These are phyloP conservation scores for Ochetophila trinervis DNA, from an alignment of 306 rosid genomes.

Conservation along the genomic window DNA sequence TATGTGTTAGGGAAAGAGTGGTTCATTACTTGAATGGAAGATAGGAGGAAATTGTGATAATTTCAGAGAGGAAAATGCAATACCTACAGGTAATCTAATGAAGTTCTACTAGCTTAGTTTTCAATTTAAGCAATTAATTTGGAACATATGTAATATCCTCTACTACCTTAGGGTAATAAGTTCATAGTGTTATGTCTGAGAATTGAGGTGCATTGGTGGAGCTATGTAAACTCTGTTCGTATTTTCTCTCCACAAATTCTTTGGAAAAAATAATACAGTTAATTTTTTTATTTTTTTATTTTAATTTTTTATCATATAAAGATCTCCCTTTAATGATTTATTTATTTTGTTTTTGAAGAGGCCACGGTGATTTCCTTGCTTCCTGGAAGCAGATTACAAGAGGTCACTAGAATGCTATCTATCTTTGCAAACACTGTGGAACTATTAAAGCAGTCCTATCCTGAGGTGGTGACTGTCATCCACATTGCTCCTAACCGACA, in stretches of 20 bases:
- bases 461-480: conserved; percentile 54
- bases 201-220: neutral
- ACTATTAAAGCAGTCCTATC: conserved; percentile 46
- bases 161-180: neutral
- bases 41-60: conserved; percentile 55
- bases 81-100: conserved; percentile 53
- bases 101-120: conserved; percentile 20
- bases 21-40: conserved; percentile 42
- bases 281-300: too few species aligned
- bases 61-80: conserved; percentile 50
- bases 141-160: neutral
- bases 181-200: neutral
- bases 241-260: neutral
- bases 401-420: conserved; percentile 78
- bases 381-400: conserved; percentile 98
- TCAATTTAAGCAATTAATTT: neutral
- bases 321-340: conserved; percentile 21
- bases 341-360: conserved; percentile 45
- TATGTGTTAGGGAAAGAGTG: conserved; percentile 46
- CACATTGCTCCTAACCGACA: conserved; percentile 74
- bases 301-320: conserved; percentile 4
- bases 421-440: conserved; percentile 56
- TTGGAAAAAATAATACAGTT: neutral
- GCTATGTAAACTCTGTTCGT: neutral
- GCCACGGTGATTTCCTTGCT: conserved; percentile 76